Percentiles rank a stretch among this genome's conserved stretches.
Conservation (phyloP, 495 filamentous ascomycete species). For the Trichoderma parareesei region DNA sequence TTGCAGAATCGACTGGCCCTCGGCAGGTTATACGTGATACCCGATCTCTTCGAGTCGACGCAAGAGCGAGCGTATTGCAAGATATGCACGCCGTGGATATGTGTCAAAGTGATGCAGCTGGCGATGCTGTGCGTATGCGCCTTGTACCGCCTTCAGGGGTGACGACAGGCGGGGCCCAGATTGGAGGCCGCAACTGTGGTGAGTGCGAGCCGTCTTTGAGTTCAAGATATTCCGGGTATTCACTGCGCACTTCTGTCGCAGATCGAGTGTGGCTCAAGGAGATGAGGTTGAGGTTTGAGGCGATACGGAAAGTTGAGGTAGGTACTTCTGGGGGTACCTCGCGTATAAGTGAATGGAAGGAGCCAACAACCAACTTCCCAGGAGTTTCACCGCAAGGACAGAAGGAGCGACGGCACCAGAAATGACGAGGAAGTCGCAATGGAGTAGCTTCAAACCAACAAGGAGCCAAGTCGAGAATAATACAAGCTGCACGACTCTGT, state of each 20-base stretch:
- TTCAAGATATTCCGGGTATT: neutral
- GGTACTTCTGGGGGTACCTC: neutral
- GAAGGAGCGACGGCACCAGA: neutral
- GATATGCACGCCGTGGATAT: neutral
- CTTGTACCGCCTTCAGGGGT: neutral
- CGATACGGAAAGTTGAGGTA: neutral
- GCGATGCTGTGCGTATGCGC: slow-evolving; percentile 1
- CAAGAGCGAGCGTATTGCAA: neutral
- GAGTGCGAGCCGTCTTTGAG: neutral
- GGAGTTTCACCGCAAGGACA: neutral
- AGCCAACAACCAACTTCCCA: neutral
- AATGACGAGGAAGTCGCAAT: neutral
- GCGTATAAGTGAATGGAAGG: slow-evolving; percentile 1
- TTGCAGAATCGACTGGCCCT: neutral
- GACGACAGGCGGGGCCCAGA: neutral
- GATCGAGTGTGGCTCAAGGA: neutral
- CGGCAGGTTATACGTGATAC: neutral
- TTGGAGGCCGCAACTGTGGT: neutral
- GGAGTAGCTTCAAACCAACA: neutral
- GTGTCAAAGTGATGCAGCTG: neutral
- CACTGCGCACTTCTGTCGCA: neutral
- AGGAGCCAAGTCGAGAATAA: neutral
- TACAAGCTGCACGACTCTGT: neutral
- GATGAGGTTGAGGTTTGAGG: neutral
- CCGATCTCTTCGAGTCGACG: neutral